These are phyloP conservation scores for Graphiopsis chlorocephala DNA, from an alignment of 2,329 filamentous ascomycete genomes.

Conservation along the genomic window DNA sequence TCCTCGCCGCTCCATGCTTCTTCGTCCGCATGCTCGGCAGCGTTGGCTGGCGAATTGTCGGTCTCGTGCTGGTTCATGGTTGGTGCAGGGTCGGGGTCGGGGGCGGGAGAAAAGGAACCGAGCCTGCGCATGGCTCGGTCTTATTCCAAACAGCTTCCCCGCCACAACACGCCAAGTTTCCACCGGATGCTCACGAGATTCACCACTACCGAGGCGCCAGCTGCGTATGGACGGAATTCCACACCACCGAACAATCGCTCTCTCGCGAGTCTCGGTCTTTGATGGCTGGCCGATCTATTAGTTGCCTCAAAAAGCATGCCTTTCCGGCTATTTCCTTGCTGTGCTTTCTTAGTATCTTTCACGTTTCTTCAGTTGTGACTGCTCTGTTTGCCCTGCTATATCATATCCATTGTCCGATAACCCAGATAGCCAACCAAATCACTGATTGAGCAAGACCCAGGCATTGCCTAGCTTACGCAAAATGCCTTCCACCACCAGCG, in stretches of 20 bases:
- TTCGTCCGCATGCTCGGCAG: conserved; percentile 28
- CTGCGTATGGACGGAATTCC: neutral
- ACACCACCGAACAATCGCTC: neutral
- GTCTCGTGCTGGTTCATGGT: conserved; percentile 20
- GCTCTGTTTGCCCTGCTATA: neutral
- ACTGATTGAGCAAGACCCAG: neutral
- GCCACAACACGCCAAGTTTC: conserved; percentile 2
- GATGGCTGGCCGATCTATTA: neutral
- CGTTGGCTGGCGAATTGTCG: conserved; percentile 22
- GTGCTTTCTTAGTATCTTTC: neutral
- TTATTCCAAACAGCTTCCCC: conserved; percentile 6
- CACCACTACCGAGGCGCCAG: neutral
- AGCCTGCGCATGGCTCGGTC: conserved; percentile 7
- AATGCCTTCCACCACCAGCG: conserved; percentile 23
- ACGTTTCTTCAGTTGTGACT: neutral
- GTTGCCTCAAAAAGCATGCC: neutral
- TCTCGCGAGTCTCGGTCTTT: neutral
- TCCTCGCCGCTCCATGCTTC: conserved; percentile 39
- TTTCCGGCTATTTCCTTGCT: neutral
- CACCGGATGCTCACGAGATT: neutral
- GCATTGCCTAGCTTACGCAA: neutral
- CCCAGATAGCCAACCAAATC: neutral
- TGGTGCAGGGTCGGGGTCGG: conserved; percentile 17
- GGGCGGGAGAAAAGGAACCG: conserved; percentile 15
- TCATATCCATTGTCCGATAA: neutral